phyloP scores from a whole-genome alignment of 2,329 filamentous ascomycete species.

The Mycosphaerella arachidis region DNA sequence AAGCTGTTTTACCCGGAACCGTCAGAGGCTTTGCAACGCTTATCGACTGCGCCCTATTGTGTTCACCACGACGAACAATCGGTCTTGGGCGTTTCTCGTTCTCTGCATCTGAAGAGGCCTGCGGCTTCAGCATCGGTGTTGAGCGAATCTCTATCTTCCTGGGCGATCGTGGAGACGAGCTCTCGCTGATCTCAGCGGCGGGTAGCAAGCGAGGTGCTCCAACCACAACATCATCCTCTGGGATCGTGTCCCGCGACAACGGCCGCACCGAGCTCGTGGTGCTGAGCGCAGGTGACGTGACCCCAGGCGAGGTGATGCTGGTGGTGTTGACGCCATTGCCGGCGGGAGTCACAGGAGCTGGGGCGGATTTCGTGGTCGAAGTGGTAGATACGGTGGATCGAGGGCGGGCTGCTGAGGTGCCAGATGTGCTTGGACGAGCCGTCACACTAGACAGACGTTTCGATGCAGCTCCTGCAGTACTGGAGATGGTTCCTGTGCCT shows the following conservation, averaged over 20 bases:
- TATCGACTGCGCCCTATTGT: constrained; percentile 23
- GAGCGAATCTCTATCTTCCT: constrained; percentile 27
- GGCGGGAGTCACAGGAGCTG: background rate
- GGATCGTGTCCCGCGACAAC: constrained; percentile 23
- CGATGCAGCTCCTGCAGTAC: constrained; percentile 3
- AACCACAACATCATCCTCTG: constrained; percentile 19
- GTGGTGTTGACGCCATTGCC: constrained; percentile 3
- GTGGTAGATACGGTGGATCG: background rate
- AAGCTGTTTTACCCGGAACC: constrained; percentile 14
- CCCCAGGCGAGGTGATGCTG: constrained; percentile 2
- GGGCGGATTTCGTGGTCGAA: background rate
- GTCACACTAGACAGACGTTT: constrained; percentile 12
- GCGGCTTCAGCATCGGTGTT: constrained; percentile 17
- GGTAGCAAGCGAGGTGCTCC: background rate
- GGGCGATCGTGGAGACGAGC: constrained; percentile 14
- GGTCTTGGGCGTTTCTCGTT: constrained; percentile 17
- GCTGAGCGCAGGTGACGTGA: constrained; percentile 9
- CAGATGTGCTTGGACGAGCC: constrained; percentile 4
- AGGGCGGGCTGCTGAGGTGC: constrained; percentile 5
- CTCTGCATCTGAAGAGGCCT: constrained; percentile 26
- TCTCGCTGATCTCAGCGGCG: constrained; percentile 3
- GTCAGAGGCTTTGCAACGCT: constrained; percentile 14
- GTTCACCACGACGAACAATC: constrained; percentile 7
- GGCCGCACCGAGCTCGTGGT: constrained; percentile 14
- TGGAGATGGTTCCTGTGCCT: constrained; percentile 4